Evolutionary conservation across 106 monocot genomes (phyloP).

Genomic region (Platanthera guangdongensis): DNA sequence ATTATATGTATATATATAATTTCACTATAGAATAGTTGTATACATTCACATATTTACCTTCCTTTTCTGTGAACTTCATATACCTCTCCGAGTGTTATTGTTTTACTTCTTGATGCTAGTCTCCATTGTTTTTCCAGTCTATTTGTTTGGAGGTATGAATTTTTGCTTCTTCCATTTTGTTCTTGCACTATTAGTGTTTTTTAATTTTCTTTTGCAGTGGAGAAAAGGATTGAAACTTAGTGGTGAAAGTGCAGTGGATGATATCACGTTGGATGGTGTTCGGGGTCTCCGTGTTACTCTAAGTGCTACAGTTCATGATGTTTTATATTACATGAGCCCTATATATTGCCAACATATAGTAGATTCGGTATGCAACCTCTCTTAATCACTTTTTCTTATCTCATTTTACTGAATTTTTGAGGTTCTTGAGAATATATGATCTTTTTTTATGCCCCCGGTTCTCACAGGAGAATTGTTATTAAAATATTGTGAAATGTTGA

Average conservation of each 20-base stretch:
- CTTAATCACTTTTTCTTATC: background rate
- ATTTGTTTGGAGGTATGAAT: background rate
- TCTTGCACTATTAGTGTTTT: slow-evolving; percentile 3
- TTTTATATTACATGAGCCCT: slow-evolving; percentile 98
- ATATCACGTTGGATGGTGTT: slow-evolving; percentile 90
- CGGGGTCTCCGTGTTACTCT: slow-evolving; percentile 76
- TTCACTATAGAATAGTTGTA: too few species aligned
- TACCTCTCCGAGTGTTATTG: background rate
- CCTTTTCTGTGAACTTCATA: too few species aligned
- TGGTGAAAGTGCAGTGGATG: slow-evolving; percentile 89
- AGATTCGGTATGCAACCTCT: slow-evolving; percentile 57
- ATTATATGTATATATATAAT: too few species aligned
- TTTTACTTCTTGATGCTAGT: background rate
- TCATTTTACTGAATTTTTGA: background rate
- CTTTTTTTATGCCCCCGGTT: background rate
- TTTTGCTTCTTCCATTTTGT: background rate
- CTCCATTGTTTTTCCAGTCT: background rate
- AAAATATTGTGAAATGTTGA: background rate
- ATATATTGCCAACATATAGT: slow-evolving; percentile 90
- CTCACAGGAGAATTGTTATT: background rate
- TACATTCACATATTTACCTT: too few species aligned
- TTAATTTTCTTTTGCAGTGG: slow-evolving; percentile 50
- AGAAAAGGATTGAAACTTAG: slow-evolving; percentile 78
- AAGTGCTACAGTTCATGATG: slow-evolving; percentile 95
- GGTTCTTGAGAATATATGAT: background rate